These are phyloP conservation scores for Geopyxis carbonaria DNA, from an alignment of 495 filamentous ascomycete species.

Conservation along the genomic window DNA sequence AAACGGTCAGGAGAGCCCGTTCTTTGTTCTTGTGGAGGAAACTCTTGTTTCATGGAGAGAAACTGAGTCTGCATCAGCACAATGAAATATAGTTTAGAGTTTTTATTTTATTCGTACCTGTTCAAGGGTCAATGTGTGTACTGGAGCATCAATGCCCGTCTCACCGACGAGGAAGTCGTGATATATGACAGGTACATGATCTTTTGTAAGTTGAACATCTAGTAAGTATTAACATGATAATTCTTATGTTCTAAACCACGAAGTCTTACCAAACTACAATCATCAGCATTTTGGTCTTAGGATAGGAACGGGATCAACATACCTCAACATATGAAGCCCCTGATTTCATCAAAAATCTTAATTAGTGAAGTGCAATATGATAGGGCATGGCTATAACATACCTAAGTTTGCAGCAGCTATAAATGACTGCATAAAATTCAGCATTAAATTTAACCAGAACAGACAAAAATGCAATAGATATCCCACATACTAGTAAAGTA, in stretches of 20 bases:
- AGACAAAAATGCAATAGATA: neutral
- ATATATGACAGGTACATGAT: conserved; percentile 96
- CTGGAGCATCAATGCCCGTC: conserved; percentile 91
- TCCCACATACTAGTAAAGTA: conserved; percentile 42
- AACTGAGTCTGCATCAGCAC: no score
- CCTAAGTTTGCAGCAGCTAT: conserved; percentile 90
- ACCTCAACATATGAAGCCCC: conserved; percentile 22
- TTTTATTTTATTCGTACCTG: conserved; percentile 32
- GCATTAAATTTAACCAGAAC: neutral
- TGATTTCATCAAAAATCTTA: neutral
- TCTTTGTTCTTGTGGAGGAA: conserved; percentile 29
- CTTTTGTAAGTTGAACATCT: conserved; percentile 95
- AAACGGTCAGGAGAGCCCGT: conserved; percentile 33
- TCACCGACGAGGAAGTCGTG: conserved; percentile 98
- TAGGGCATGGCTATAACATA: no score
- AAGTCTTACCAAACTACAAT: conserved; percentile 25
- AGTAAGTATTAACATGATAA: neutral
- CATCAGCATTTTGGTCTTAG: conserved; percentile 8
- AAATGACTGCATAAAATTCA: conserved; percentile 45
- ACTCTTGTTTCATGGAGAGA: conserved; percentile 32
- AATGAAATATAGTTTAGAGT: conserved; percentile 15
- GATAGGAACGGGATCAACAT: conserved; percentile 2
- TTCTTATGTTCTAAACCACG: neutral
- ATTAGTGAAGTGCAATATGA: neutral
- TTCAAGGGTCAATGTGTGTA: conserved; percentile 85